Evolutionary conservation across 2,329 filamentous ascomycete species (phyloP).

Genomic region (Penicillium sp.): DNA sequence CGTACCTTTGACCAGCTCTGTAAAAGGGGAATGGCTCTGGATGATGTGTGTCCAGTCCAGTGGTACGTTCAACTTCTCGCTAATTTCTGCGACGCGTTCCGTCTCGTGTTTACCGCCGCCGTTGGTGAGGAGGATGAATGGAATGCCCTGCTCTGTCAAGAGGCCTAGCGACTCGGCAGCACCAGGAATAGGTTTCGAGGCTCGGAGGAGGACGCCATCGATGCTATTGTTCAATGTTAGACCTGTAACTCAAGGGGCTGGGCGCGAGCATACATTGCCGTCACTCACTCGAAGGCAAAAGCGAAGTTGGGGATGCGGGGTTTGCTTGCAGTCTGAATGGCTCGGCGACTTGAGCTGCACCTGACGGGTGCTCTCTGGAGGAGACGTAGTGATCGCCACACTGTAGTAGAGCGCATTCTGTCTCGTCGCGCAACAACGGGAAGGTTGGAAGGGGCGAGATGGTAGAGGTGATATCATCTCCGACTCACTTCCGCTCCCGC

Average conservation of each 20-base stretch:
- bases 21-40: conserved; percentile 90
- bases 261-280: conserved; percentile 13
- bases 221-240: conserved; percentile 61
- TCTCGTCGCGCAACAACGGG: neutral
- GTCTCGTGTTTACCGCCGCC: conserved; percentile 85
- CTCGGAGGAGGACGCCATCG: conserved; percentile 92
- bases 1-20: conserved; percentile 68
- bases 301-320: conserved; percentile 48
- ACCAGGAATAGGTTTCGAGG: conserved; percentile 76
- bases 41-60: conserved; percentile 75
- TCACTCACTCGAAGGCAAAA: conserved; percentile 54
- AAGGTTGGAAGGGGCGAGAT: neutral
- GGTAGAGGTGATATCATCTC: conserved; percentile 20
- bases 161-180: conserved; percentile 75
- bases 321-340: conserved; percentile 39
- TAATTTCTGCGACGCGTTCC: conserved; percentile 73
- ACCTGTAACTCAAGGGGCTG: conserved; percentile 12
- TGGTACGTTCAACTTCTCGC: conserved; percentile 66
- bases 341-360: conserved; percentile 30
- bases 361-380: conserved; percentile 35
- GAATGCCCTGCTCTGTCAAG: conserved; percentile 76
- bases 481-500: conserved; percentile 10
- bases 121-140: conserved; percentile 95
- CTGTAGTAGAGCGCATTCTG: conserved; percentile 36
- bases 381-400: conserved; percentile 37